Evolutionary conservation across 2,329 filamentous ascomycete genomes (phyloP), one percentile per base, ranked within the genome.

Genomic region (Ophiostoma australiae): DNA sequence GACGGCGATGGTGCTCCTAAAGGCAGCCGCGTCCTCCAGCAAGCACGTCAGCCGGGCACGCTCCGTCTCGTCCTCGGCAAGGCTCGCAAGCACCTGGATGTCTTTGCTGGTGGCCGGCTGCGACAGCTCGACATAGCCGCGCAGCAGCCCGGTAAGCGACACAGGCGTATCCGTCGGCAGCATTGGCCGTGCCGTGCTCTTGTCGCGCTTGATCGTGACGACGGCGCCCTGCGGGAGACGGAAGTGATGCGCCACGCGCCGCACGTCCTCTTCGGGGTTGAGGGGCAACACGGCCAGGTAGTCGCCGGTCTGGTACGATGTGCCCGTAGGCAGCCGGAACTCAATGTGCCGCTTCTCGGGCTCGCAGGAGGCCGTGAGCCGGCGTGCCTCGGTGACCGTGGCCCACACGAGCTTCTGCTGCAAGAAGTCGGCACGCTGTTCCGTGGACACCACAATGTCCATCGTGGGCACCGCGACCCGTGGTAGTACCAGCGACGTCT

Each of bases 261-360:
- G 83, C 1, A 93, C 86, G 3, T 83, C 87, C 33, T 84, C 80
- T 61, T 83, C 83, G 0, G 87, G 87, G 77, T 94, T 94, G 37
- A 91, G 80, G 0, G 91, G 91, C 1, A 92, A 81, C 3, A 93
- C 82, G 0, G 90, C 90, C 0, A 94, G 84, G 76, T 94, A 94
- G 76, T 94, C 91, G 11, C 91, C 91, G 4, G 89, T 85, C 52
- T 85, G 83, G 79, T 93, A 94, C 0, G 83, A 84, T 82, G 87
- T 84, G 70, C 85, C 86, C 0, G 84, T 85, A 0, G 91, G 91
- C 1, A 94, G 82, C 72, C 86, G 85, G 35, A 93, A 86, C 72
- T 87, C 86, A 27, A 92, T 84, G 73, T 89, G 84, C 31, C 86
- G 85, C 81, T 86, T 93, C 44, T 70, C 69, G 4, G 71, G 27